Evolutionary conservation across 2,329 filamentous ascomycete species (phyloP).

Genomic region (Fusarium xylarioides): DNA sequence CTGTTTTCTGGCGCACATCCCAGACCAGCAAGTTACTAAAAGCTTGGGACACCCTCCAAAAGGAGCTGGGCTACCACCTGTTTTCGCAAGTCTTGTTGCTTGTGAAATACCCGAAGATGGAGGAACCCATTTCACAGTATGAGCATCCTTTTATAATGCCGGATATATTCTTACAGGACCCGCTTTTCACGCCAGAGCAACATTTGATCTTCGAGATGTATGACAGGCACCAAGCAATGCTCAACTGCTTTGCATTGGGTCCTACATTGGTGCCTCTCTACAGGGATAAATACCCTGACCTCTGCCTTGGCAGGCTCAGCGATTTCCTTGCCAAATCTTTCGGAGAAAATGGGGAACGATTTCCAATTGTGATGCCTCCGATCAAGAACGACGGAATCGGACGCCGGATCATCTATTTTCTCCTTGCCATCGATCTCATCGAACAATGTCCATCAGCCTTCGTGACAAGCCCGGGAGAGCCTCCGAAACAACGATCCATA

Average conservation of each 20-base stretch:
- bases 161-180: rapidly evolving
- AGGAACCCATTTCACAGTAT: not conserved
- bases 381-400: too few species aligned
- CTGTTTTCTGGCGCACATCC: not conserved
- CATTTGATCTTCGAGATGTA: not conserved
- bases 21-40: not conserved
- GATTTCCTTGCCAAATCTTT: not conserved
- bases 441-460: not conserved
- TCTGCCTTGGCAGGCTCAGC: not conserved
- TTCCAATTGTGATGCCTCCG: not conserved
- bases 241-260: not conserved
- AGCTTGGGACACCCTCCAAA: not conserved
- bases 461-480: not conserved
- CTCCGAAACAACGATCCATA: not conserved
- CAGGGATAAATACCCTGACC: not conserved
- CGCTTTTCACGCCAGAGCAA: not conserved
- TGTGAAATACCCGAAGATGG: not conserved
- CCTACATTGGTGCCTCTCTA: not conserved
- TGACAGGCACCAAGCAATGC: not conserved
- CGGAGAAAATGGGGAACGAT: not conserved
- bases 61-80: not conserved
- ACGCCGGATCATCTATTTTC: not conserved
- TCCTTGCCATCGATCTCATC: not conserved
- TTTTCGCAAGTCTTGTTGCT: not conserved
- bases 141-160: too few species aligned